phyloP scores from a whole-genome alignment of 192 early-diverging fungal genomes.

The Powellomyces hirtus region DNA sequence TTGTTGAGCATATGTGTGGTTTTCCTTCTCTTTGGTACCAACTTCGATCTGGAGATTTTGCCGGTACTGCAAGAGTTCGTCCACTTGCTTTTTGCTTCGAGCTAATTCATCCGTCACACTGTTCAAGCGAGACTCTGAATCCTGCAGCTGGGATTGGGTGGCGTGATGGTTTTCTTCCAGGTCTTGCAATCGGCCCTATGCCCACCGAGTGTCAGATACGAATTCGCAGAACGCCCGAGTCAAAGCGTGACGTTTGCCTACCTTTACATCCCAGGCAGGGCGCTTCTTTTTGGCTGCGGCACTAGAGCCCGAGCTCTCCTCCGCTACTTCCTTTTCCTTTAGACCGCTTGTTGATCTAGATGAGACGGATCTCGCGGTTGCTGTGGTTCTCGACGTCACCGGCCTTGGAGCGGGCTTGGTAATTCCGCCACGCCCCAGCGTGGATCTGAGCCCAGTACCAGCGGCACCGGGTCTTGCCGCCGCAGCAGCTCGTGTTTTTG shows the following conservation, averaged over 20 bases:
- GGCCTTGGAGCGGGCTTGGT: neutral
- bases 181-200: constrained; percentile 78
- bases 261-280: constrained; percentile 70
- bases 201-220: too few relatives aligned
- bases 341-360: neutral
- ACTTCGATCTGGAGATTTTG: constrained; percentile 50
- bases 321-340: neutral
- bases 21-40: constrained; percentile 65
- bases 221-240: too few relatives aligned
- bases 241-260: too few relatives aligned
- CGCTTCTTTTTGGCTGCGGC: constrained; percentile 60
- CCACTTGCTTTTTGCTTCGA: constrained; percentile 39
- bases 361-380: neutral
- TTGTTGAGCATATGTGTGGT: constrained; percentile 35
- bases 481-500: neutral
- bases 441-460: neutral
- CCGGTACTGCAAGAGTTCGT: constrained; percentile 51
- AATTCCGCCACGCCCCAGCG: neutral
- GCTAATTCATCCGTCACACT: constrained; percentile 35
- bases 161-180: constrained; percentile 66
- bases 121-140: constrained; percentile 30
- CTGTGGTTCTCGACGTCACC: neutral
- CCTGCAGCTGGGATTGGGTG: constrained; percentile 24
- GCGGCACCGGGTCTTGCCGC: too few relatives aligned
- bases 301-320: too few relatives aligned